Evolutionary conservation across 768 basidiomycete genomes (phyloP).

Genomic region (Russula griseocarnosa): DNA sequence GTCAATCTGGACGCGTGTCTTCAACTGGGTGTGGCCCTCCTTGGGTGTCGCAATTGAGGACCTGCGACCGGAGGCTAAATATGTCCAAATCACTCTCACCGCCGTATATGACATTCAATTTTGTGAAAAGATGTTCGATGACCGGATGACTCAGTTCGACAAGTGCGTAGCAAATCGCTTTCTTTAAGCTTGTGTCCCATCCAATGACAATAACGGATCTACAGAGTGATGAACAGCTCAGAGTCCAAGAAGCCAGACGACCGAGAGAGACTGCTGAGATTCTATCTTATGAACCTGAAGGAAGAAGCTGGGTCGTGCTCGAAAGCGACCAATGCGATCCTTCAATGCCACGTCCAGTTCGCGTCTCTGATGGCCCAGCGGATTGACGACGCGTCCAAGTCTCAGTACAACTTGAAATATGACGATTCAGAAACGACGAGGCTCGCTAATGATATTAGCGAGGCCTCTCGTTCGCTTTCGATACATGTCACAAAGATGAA

Average conservation of each 20-base stretch:
- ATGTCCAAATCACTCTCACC: slow-evolving; percentile 5
- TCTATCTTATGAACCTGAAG: slow-evolving; percentile 4
- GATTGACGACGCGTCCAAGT: slow-evolving; percentile 17
- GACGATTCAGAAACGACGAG: slow-evolving; percentile 14
- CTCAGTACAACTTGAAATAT: slow-evolving; percentile 16
- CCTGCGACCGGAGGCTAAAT: neutral
- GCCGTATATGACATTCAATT: slow-evolving; percentile 19
- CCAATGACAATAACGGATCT: neutral
- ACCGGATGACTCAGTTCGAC: slow-evolving; percentile 14
- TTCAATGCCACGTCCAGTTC: slow-evolving; percentile 15
- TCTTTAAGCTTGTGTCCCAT: neutral
- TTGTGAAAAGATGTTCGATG: slow-evolving; percentile 18
- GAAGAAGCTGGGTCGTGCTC: slow-evolving; percentile 17
- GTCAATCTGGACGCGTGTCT: slow-evolving; percentile 10
- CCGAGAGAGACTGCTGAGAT: slow-evolving; percentile 3
- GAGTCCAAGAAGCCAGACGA: slow-evolving; percentile 13
- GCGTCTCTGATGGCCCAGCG: slow-evolving; percentile 15
- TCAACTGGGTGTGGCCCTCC: slow-evolving; percentile 4
- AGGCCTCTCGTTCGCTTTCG: slow-evolving; percentile 16
- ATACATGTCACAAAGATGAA: slow-evolving; percentile 5
- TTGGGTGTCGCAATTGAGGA: slow-evolving; percentile 11
- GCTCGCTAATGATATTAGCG: slow-evolving; percentile 18
- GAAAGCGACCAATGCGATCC: slow-evolving; percentile 15
- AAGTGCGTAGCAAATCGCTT: slow-evolving; percentile 12
- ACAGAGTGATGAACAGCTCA: neutral